Base-by-base conservation (phyloP, 352 stramenopile species). In the Phytophthora cryptogea region DNA sequence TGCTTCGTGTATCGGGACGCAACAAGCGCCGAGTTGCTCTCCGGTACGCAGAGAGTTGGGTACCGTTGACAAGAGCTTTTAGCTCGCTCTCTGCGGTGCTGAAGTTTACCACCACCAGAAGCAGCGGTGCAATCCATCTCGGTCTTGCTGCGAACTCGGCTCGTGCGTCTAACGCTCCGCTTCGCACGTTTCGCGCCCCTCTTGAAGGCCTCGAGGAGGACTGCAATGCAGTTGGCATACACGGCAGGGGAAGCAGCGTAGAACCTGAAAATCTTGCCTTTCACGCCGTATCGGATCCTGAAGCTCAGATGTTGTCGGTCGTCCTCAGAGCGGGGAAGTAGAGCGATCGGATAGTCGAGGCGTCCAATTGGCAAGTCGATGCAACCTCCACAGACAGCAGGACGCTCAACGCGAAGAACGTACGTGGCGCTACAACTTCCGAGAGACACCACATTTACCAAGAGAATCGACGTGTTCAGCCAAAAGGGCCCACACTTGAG, bases 401-500 rank as follows among this genome's bases (percentile, higher is more conserved):
- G 44, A 11, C 43, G 33, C 11, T 47, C 33, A 8, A 62, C 54
- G 13, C 54, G 54, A 28, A 62, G 54, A 20, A 62, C 43, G 17
- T 49, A 62, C 28, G 28, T 55, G 35, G 26, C 35, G 36, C 3
- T 26, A 14, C 28, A 30, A 33, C 28, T 43, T 14, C 54, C 35
- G 16, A 46, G 33, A 20, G 35, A 8, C 10, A 62, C 14, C 4
- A 62, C 43, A 30, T 55, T 62, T 33, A 62, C 54, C 13, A 62
- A 37, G 8, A 62, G 37, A 8, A 62, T 55, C 16, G 54, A 36
- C 20, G 54, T 55, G 16, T 47, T 55, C 27, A 62, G 7, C 44
- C 54, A 48, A 36, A 62, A 62, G 4, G 54, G 54, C 10, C 54
- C 54, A 16, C 49, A 30, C 17, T 49, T 39, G 26, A 62, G 54